Evolutionary conservation across 1,139 yeast genomes (phyloP).

Genomic region (Suhomyces taliae): DNA sequence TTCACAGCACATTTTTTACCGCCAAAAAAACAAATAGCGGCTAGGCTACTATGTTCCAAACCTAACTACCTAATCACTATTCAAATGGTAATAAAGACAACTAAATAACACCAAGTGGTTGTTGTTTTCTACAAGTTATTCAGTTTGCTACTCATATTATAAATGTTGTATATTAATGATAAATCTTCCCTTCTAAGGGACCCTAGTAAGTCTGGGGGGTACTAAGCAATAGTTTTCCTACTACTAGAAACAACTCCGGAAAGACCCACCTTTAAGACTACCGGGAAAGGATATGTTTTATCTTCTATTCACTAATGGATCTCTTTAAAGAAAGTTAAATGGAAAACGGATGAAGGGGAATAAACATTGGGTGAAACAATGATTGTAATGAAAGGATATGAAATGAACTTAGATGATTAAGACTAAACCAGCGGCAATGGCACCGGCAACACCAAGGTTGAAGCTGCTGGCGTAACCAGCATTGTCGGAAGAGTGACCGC

Average conservation of each 20-base stretch:
- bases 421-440: constrained; percentile 35
- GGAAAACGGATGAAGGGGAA: constrained; percentile 1
- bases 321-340: constrained; percentile 1
- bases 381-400: constrained; percentile 1
- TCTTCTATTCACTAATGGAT: constrained; percentile 6
- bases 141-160: too few species aligned
- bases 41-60: too few species aligned
- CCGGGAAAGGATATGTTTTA: constrained; percentile 3
- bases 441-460: constrained; percentile 37
- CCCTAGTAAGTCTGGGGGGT: constrained; percentile 6
- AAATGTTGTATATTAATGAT: neutral
- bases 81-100: too few species aligned
- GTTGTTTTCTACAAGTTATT: too few species aligned
- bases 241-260: constrained; percentile 1
- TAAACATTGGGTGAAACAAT: neutral
- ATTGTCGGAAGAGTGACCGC: constrained; percentile 16
- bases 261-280: neutral
- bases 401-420: constrained; percentile 20
- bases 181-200: constrained; percentile 3
- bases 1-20: too few species aligned
- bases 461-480: constrained; percentile 23
- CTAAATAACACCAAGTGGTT: too few species aligned
- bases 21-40: too few species aligned
- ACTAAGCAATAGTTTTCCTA: constrained; percentile 1
- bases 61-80: too few species aligned